Conservation (phyloP, 768 basidiomycete genomes). For the Rhodosporidiobolus odoratus region DNA sequence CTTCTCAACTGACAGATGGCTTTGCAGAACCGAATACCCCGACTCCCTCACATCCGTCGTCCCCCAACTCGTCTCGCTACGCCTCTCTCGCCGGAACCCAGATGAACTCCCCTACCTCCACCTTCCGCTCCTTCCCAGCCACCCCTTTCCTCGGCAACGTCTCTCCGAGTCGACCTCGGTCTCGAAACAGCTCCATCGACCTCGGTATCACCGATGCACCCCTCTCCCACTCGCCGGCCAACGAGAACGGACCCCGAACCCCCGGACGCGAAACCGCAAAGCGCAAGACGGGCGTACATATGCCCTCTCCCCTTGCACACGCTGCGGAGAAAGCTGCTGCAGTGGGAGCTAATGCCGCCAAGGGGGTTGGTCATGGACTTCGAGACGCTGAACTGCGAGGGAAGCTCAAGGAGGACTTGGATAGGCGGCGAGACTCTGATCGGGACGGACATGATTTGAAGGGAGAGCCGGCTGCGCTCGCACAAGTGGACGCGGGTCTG, state of each 20-base stretch:
- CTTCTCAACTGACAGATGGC: too few species aligned
- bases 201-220: not conserved
- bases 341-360: not conserved
- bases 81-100: slow-evolving; percentile 23
- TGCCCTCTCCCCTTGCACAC: slow-evolving; percentile 18
- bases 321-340: slow-evolving; percentile 23
- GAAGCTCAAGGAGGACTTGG: slow-evolving; percentile 3
- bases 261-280: not conserved
- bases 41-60: slow-evolving; percentile 25
- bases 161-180: not conserved
- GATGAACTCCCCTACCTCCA: slow-evolving; percentile 29
- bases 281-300: not conserved
- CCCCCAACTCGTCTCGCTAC: slow-evolving; percentile 35
- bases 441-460: slow-evolving; percentile 18
- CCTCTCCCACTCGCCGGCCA: not conserved
- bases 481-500: not conserved
- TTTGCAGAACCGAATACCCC: not conserved
- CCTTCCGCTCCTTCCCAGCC: slow-evolving; percentile 43
- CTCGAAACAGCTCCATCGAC: not conserved
- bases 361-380: slow-evolving; percentile 13
- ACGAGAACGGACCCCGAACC: not conserved
- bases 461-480: slow-evolving; percentile 14
- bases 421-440: not conserved
- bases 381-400: slow-evolving; percentile 13
- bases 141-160: slow-evolving; percentile 10